These are phyloP conservation scores for Ascochyta fabae DNA, from an alignment of 2,329 filamentous ascomycete genomes.

Conservation along the genomic window DNA sequence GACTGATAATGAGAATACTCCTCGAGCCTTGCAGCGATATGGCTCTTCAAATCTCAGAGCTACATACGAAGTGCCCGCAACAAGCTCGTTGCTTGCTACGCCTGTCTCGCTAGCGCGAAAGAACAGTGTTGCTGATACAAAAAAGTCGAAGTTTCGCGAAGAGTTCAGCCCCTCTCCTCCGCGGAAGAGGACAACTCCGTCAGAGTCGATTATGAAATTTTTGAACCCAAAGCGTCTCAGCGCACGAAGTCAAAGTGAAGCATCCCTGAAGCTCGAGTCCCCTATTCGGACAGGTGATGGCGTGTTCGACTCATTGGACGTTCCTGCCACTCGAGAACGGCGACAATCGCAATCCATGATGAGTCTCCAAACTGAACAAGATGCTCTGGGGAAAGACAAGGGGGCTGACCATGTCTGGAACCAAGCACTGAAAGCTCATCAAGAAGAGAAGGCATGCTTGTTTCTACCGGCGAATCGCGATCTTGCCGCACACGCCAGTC, in stretches of 20 bases:
- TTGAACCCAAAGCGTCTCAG: constrained; percentile 37
- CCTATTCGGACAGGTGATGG: constrained; percentile 26
- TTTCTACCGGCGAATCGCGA: constrained; percentile 43
- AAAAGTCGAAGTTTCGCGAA: constrained; percentile 46
- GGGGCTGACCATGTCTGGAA: constrained; percentile 44
- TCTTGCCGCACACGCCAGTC: constrained; percentile 33
- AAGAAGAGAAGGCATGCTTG: constrained; percentile 44
- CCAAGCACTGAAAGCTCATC: constrained; percentile 44
- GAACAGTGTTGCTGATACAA: constrained; percentile 41
- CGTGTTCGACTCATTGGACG: constrained; percentile 21
- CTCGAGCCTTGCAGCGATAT: constrained; percentile 23
- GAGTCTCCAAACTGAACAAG: constrained; percentile 39
- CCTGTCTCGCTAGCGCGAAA: constrained; percentile 24
- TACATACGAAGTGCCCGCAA: neutral
- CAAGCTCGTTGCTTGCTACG: constrained; percentile 7
- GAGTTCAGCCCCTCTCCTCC: constrained; percentile 45
- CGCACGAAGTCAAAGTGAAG: constrained; percentile 43
- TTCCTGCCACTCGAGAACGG: constrained; percentile 26
- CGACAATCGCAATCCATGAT: constrained; percentile 40
- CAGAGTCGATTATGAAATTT: constrained; percentile 41
- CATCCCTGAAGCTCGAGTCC: constrained; percentile 25
- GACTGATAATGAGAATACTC: constrained; percentile 33
- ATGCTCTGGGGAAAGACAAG: constrained; percentile 30
- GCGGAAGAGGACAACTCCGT: constrained; percentile 32
- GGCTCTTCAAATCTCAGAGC: constrained; percentile 16